These are phyloP conservation scores for Hansenula lynferdii DNA, from an alignment of 1,139 yeast species.

Conservation along the genomic window DNA sequence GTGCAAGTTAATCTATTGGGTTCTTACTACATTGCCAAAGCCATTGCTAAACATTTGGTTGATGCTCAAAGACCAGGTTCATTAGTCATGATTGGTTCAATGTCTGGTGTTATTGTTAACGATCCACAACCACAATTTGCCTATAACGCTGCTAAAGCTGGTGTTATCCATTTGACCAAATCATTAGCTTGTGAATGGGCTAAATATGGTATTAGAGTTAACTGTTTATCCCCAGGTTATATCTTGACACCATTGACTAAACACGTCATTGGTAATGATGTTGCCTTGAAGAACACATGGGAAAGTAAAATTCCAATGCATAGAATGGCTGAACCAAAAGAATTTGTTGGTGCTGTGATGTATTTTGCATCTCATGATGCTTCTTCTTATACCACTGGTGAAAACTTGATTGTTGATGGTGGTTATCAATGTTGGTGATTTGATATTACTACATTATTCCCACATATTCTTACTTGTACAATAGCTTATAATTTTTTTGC, in stretches of 20 bases:
- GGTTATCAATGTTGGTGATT: conserved; percentile 62
- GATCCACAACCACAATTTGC: conserved; percentile 84
- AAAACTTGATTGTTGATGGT: conserved; percentile 81
- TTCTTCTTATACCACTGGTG: conserved; percentile 77
- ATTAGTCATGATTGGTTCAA: conserved; percentile 72
- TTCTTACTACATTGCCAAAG: conserved; percentile 61
- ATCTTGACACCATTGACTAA: conserved; percentile 62
- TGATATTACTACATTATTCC: neutral
- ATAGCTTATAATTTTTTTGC: neutral
- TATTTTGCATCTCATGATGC: conserved; percentile 74
- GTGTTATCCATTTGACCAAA: conserved; percentile 71
- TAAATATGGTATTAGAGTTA: conserved; percentile 67
- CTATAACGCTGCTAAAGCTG: conserved; percentile 84
- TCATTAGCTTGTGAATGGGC: conserved; percentile 89
- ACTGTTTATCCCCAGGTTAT: conserved; percentile 79
- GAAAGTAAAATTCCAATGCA: conserved; percentile 65
- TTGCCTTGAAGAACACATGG: conserved; percentile 51
- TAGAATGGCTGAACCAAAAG: conserved; percentile 75
- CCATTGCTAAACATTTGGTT: conserved; percentile 66
- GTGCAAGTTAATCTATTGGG: conserved; percentile 75
- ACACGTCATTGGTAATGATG: conserved; percentile 49
- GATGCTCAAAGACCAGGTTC: conserved; percentile 51
- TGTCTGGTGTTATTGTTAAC: conserved; percentile 82
- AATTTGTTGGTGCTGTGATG: conserved; percentile 78
- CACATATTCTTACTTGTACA: neutral